Percentiles rank a stretch among this genome's conserved stretches.
These are phyloP conservation scores for Cyberlindnera subsufficiens DNA, from an alignment of 805 yeast genomes.

Conservation along the genomic window DNA sequence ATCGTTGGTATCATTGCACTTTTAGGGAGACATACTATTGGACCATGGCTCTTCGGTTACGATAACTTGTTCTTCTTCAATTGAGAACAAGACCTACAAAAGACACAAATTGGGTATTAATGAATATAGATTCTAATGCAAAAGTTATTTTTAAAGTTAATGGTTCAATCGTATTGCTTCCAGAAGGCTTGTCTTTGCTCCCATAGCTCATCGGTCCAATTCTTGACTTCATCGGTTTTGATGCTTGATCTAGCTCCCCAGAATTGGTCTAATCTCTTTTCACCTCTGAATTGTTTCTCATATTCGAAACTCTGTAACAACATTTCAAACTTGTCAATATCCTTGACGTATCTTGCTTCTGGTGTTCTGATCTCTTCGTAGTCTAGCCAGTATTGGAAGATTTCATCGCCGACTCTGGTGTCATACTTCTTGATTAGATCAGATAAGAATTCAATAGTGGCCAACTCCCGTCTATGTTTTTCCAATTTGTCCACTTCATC, in stretches of 20 bases:
- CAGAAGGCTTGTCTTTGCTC: constrained; percentile 39
- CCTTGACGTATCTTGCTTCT: constrained; percentile 90
- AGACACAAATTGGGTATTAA: not conserved
- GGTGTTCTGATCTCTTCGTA: constrained; percentile 77
- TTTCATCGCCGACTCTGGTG: constrained; percentile 51
- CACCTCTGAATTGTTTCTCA: constrained; percentile 57
- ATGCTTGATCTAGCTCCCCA: constrained; percentile 55
- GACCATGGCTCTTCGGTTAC: constrained; percentile 80
- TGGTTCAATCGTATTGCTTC: constrained; percentile 15
- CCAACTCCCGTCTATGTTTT: constrained; percentile 76
- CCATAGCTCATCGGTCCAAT: constrained; percentile 58
- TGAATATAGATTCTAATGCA: not conserved
- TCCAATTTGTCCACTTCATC: constrained; percentile 70
- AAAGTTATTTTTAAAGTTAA: not conserved
- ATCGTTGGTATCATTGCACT: constrained; percentile 61
- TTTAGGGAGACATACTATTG: constrained; percentile 72
- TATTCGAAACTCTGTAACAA: constrained; percentile 79
- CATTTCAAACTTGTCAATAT: constrained; percentile 88
- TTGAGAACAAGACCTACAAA: not conserved
- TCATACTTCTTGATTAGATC: constrained; percentile 62
- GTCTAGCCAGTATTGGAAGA: constrained; percentile 74
- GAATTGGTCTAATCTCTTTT: constrained; percentile 62
- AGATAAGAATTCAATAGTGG: constrained; percentile 62
- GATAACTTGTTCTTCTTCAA: constrained; percentile 57
- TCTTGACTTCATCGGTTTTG: constrained; percentile 64